These are phyloP conservation scores for Alternaria hordeiaustralica DNA, from an alignment of 2,329 filamentous ascomycete species.

Conservation along the genomic window DNA sequence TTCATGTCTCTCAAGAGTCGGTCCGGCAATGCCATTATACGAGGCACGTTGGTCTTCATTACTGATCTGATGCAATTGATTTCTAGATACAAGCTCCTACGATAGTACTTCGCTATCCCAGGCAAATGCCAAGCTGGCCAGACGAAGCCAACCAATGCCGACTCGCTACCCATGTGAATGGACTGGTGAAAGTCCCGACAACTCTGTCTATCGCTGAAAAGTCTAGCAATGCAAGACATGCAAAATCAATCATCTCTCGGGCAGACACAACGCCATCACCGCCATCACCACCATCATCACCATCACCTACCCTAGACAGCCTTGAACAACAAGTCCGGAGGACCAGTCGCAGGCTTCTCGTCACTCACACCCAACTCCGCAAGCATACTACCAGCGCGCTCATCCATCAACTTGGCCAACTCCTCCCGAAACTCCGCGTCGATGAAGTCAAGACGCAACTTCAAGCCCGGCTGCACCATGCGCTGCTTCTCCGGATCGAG, in stretches of 20 bases:
- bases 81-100: neutral
- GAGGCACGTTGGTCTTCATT: neutral
- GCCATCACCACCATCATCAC: neutral
- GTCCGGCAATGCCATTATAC: neutral
- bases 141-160: neutral
- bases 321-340: neutral
- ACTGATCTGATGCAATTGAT: neutral
- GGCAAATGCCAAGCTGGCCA: neutral
- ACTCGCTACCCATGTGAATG: neutral
- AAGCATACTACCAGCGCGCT: neutral
- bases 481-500: constrained; percentile 2
- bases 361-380: neutral
- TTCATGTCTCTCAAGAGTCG: neutral
- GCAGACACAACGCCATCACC: neutral
- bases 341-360: neutral
- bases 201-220: neutral
- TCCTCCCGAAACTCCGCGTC: constrained; percentile 7
- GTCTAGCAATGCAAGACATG: neutral
- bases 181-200: neutral
- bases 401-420: constrained; percentile 8
- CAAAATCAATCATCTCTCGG: neutral
- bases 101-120: neutral
- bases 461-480: constrained; percentile 12
- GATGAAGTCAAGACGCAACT: constrained; percentile 22
- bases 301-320: neutral